Evolutionary conservation across 1,139 yeast species (phyloP).

Genomic region (Nakaseomyces kungkrabaensis): DNA sequence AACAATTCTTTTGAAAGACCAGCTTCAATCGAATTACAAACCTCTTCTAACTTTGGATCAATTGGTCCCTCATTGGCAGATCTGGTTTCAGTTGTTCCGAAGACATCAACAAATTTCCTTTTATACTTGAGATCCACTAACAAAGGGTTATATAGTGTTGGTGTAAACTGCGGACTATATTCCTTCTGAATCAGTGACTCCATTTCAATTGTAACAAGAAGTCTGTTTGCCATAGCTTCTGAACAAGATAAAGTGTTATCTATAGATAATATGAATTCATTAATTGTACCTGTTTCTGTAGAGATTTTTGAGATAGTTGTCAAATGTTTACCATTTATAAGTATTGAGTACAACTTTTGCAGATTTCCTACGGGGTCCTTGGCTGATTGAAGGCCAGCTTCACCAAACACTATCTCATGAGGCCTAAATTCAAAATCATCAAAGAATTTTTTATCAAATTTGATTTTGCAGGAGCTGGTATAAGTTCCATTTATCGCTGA

Average conservation of each 20-base stretch:
- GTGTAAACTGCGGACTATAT: constrained; percentile 43
- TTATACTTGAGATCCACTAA: constrained; percentile 36
- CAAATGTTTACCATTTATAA: constrained; percentile 40
- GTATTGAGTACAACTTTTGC: constrained; percentile 34
- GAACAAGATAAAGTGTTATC: constrained; percentile 27
- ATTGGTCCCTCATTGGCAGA: constrained; percentile 12
- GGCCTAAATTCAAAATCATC: constrained; percentile 23
- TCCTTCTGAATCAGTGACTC: constrained; percentile 43
- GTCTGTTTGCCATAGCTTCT: constrained; percentile 31
- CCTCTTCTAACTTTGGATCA: constrained; percentile 22
- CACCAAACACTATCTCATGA: constrained; percentile 27
- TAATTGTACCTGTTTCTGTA: constrained; percentile 34
- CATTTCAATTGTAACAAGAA: constrained; percentile 41
- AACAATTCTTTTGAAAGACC: constrained; percentile 24
- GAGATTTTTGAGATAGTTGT: constrained; percentile 41
- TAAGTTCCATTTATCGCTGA: constrained; percentile 27
- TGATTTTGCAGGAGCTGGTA: constrained; percentile 23
- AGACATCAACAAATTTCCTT: constrained; percentile 27
- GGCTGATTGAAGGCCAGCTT: constrained; percentile 23
- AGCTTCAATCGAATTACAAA: constrained; percentile 17
- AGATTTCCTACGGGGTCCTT: constrained; percentile 17
- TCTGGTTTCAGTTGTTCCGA: constrained; percentile 16
- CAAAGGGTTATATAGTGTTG: constrained; percentile 34
- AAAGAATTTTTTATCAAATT: constrained; percentile 20
- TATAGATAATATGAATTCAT: constrained; percentile 29